Percentiles rank a stretch among this genome's conserved stretches.
phyloP scores from a whole-genome alignment of 352 stramenopile species.

The Globisporangium middletonii region DNA sequence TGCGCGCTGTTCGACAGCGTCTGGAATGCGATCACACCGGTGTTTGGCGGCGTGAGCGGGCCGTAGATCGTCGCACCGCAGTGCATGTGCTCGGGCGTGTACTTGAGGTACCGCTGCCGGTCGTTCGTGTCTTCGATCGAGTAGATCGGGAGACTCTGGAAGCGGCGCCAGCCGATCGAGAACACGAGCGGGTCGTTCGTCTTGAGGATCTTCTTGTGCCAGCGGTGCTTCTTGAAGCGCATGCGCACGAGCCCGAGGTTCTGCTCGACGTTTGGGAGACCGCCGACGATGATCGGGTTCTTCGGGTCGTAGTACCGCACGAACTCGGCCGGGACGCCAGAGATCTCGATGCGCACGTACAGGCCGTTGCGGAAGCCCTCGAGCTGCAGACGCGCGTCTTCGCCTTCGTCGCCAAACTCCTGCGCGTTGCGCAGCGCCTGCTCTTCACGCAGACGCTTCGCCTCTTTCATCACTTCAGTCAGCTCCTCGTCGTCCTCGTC shows the following conservation, averaged over 20 bases:
- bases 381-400: constrained; percentile 88
- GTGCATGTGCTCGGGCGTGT: constrained; percentile 99
- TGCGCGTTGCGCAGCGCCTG: constrained; percentile 85
- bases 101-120: constrained; percentile 96
- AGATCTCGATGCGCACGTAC: constrained; percentile 97
- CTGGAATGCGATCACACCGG: constrained; percentile 97
- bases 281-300: constrained; percentile 88
- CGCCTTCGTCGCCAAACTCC: constrained; percentile 95
- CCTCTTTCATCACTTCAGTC: constrained; percentile 82
- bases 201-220: constrained; percentile 98
- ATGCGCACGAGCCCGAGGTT: constrained; percentile 93
- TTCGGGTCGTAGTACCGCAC: constrained; percentile 92
- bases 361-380: constrained; percentile 95
- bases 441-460: constrained; percentile 76
- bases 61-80: constrained; percentile 98
- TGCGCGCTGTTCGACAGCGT: constrained; percentile 87
- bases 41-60: constrained; percentile 95
- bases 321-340: constrained; percentile 93
- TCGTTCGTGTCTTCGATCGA: constrained; percentile 98
- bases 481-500: constrained; percentile 82
- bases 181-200: constrained; percentile 98
- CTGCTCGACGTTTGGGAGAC: constrained; percentile 95
- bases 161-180: constrained; percentile 97
- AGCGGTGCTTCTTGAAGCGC: constrained; percentile 99
- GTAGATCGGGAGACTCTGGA: constrained; percentile 98